These are phyloP conservation scores for Domatiomyces globalis DNA, from an alignment of 2,329 filamentous ascomycete genomes.

Conservation along the genomic window DNA sequence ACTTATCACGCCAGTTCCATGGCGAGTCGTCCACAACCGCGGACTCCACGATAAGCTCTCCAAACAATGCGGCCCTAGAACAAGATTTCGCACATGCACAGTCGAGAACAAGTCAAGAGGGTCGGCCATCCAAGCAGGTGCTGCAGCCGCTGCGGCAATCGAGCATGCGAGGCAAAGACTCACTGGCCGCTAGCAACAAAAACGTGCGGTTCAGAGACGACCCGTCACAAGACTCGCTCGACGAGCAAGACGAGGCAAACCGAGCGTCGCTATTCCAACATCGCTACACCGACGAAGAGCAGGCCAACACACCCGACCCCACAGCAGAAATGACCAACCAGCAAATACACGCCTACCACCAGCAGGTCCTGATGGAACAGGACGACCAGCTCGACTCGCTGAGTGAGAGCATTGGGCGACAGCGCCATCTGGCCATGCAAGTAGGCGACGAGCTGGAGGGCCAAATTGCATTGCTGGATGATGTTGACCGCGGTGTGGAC, in stretches of 20 bases:
- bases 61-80: conserved; percentile 50
- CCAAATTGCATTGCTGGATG: conserved; percentile 78
- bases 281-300: conserved; percentile 33
- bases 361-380: conserved; percentile 68
- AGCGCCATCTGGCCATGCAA: conserved; percentile 84
- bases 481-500: conserved; percentile 71
- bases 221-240: conserved; percentile 27
- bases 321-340: conserved; percentile 54
- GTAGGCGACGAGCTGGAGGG: conserved; percentile 92
- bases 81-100: conserved; percentile 51
- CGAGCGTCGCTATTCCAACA: conserved; percentile 47
- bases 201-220: conserved; percentile 77
- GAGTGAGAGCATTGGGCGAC: conserved; percentile 72
- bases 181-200: conserved; percentile 34
- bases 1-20: conserved; percentile 68
- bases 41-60: conserved; percentile 39
- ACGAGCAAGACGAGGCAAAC: conserved; percentile 36
- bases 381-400: conserved; percentile 84
- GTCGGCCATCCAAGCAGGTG: background rate
- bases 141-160: conserved; percentile 17
- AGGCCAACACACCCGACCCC: conserved; percentile 45
- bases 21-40: conserved; percentile 41
- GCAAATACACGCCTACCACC: conserved; percentile 77
- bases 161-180: background rate
- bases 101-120: conserved; percentile 23